phyloP scores from a whole-genome alignment of 2,329 filamentous ascomycete genomes.

The Exophiala calicioides region DNA sequence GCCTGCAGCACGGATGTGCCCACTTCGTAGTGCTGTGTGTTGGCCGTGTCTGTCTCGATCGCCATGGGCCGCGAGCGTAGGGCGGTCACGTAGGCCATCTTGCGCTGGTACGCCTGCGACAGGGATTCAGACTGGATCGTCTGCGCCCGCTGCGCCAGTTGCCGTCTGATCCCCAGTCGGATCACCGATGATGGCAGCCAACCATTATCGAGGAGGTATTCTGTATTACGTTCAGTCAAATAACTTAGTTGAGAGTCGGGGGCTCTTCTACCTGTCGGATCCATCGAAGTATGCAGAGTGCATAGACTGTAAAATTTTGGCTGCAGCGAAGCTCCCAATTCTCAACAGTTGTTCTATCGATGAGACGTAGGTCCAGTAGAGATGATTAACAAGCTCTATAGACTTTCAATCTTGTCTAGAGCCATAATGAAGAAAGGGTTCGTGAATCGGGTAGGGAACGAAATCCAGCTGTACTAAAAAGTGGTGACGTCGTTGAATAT shows the following conservation, averaged over 20 bases:
- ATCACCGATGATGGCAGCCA: conserved; percentile 65
- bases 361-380: too few relatives aligned
- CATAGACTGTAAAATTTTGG: too few relatives aligned
- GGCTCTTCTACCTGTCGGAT: conserved; percentile 7
- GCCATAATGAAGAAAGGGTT: too few relatives aligned
- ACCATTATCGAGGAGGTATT: conserved; percentile 61
- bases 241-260: not conserved
- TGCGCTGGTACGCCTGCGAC: conserved; percentile 56
- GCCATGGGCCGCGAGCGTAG: conserved; percentile 65
- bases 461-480: too few relatives aligned
- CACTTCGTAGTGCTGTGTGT: conserved; percentile 73
- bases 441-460: too few relatives aligned
- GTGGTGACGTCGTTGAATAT: conserved; percentile 1
- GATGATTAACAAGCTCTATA: not conserved
- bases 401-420: too few relatives aligned
- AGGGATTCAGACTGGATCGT: conserved; percentile 58
- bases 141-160: conserved; percentile 61
- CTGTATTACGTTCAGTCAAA: not conserved
- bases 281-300: conserved; percentile 5
- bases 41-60: conserved; percentile 66
- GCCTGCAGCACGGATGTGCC: conserved; percentile 63
- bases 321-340: too few relatives aligned
- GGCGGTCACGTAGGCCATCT: conserved; percentile 63
- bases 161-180: conserved; percentile 65
- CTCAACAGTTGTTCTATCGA: not conserved